Percentiles rank a stretch among this genome's conserved stretches.
These are phyloP conservation scores for Xylaria hypoxylon DNA, from an alignment of 2,329 filamentous ascomycete genomes.

Conservation along the genomic window DNA sequence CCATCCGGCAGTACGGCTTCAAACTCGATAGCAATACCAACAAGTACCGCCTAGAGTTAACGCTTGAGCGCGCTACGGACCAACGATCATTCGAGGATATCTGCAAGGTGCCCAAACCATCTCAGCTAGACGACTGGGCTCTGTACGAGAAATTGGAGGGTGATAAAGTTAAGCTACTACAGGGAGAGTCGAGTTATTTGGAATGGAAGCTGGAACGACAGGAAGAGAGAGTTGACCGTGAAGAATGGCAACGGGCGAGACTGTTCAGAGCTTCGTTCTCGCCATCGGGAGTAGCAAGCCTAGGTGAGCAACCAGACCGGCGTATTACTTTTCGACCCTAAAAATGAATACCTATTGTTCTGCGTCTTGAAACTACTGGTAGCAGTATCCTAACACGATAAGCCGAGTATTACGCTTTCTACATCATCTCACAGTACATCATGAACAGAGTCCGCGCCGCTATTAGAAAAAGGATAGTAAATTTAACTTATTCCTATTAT, in stretches of 20 bases:
- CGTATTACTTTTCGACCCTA: constrained; percentile 11
- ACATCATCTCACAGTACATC: neutral
- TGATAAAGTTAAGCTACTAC: constrained; percentile 54
- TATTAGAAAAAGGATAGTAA: neutral
- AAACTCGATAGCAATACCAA: constrained; percentile 56
- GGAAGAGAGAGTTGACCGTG: constrained; percentile 46
- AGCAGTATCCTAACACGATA: constrained; percentile 4
- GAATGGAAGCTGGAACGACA: constrained; percentile 55
- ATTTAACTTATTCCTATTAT: constrained; percentile 34
- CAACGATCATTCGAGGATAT: constrained; percentile 59
- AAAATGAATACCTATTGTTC: neutral
- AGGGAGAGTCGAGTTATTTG: constrained; percentile 56
- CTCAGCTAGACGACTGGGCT: constrained; percentile 68
- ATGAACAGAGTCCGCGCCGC: neutral
- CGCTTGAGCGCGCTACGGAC: constrained; percentile 57
- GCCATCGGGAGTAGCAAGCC: neutral
- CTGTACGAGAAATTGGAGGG: constrained; percentile 62
- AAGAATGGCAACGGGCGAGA: constrained; percentile 43
- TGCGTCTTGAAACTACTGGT: neutral
- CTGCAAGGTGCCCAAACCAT: constrained; percentile 61
- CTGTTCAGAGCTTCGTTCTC: constrained; percentile 38
- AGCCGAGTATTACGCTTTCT: neutral
- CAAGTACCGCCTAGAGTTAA: constrained; percentile 59
- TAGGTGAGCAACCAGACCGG: constrained; percentile 9
- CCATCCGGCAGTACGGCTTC: constrained; percentile 60